Conservation (phyloP, 441 rosid genomes). For the Jatropha multifida region DNA sequence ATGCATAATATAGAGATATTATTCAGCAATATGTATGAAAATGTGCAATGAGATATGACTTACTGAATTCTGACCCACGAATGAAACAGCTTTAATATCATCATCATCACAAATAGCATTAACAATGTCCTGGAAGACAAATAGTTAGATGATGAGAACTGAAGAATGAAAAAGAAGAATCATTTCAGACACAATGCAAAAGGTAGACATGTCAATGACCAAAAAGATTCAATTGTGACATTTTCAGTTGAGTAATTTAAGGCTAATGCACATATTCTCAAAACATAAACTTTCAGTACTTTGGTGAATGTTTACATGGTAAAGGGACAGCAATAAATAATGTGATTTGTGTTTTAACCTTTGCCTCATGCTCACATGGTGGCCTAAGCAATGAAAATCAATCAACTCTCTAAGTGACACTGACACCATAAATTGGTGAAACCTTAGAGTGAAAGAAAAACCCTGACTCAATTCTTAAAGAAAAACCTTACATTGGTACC, state of each 20-base stretch:
- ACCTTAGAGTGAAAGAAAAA: conserved; percentile 6
- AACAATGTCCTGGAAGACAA: conserved; percentile 57
- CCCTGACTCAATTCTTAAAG: not conserved
- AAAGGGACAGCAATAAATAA: not conserved
- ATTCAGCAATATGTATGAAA: not conserved
- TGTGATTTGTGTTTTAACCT: not conserved
- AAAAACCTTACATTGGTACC: conserved; percentile 70
- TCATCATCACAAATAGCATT: conserved; percentile 90
- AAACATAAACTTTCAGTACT: not conserved
- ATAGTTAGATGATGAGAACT: conserved; percentile 17
- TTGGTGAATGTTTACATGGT: not conserved
- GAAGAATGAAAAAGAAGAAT: conserved; percentile 1
- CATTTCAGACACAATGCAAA: not conserved
- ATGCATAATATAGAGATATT: not conserved
- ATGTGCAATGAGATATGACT: conserved; percentile 27
- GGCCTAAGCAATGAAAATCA: not conserved
- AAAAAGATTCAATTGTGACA: conserved; percentile 3
- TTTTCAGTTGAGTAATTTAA: not conserved
- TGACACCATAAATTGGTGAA: conserved; percentile 1
- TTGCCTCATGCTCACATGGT: not conserved
- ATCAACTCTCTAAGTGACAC: not conserved
- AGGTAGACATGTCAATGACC: not conserved
- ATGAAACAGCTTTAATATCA: conserved; percentile 76
- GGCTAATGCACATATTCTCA: not conserved
- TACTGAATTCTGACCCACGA: conserved; percentile 83